Evolutionary conservation across 768 basidiomycete species (phyloP).

Genomic region (Clitopilus hobsonii): DNA sequence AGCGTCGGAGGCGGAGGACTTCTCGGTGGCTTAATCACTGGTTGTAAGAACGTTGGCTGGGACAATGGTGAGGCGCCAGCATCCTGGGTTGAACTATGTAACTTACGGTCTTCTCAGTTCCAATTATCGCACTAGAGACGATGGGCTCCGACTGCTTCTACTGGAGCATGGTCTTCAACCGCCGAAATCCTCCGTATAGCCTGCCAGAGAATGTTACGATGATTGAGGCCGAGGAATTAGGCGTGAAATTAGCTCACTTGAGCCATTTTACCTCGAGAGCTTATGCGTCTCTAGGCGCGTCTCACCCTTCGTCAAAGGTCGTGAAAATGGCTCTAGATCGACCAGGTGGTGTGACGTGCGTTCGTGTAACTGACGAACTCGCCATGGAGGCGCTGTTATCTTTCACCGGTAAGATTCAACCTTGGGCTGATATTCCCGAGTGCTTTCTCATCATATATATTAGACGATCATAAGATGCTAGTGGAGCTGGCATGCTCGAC

Average conservation of each 20-base stretch:
- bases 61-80: slow-evolving; percentile 47
- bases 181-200: slow-evolving; percentile 21
- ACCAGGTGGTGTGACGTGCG: slow-evolving; percentile 49
- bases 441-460: not conserved
- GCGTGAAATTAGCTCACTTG: slow-evolving; percentile 56
- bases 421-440: not conserved
- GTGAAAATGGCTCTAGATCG: slow-evolving; percentile 63
- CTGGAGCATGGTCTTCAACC: slow-evolving; percentile 59
- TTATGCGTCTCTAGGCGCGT: slow-evolving; percentile 67
- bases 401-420: slow-evolving; percentile 50
- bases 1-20: slow-evolving; percentile 76
- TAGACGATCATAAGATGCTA: slow-evolving; percentile 73
- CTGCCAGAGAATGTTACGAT: slow-evolving; percentile 38
- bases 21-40: slow-evolving; percentile 62
- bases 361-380: slow-evolving; percentile 63
- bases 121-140: slow-evolving; percentile 65
- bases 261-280: slow-evolving; percentile 56
- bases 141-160: slow-evolving; percentile 73
- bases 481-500: slow-evolving; percentile 74
- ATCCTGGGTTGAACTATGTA: slow-evolving; percentile 1
- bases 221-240: slow-evolving; percentile 34
- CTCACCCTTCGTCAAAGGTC: slow-evolving; percentile 52
- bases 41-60: slow-evolving; percentile 62
- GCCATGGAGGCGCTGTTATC: slow-evolving; percentile 53
- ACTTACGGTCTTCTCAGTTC: slow-evolving; percentile 33